A percentile compares a stretch with the other conserved stretches of the same genome.
These are phyloP conservation scores for Phytophthora uliginosa DNA, from an alignment of 352 stramenopile species.

Conservation along the genomic window DNA sequence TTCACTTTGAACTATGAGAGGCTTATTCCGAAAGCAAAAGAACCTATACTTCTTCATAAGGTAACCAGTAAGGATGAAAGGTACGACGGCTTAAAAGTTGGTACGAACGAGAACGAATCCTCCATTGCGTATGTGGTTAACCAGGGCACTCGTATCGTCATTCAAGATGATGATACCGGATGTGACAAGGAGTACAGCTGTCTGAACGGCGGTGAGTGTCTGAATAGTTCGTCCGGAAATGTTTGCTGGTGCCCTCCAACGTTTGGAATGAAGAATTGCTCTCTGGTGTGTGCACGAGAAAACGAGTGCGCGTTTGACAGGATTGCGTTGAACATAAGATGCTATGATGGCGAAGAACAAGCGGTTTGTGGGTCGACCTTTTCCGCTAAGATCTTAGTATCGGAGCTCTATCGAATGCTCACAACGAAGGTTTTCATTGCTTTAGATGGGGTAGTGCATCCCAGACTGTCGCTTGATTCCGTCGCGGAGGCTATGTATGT, in stretches of 20 bases:
- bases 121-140: slow-evolving; percentile 38
- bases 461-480: slow-evolving; percentile 43
- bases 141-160: slow-evolving; percentile 55
- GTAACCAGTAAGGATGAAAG: slow-evolving; percentile 47
- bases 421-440: slow-evolving; percentile 41
- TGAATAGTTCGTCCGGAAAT: slow-evolving; percentile 31
- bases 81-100: slow-evolving; percentile 61
- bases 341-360: slow-evolving; percentile 17
- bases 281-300: slow-evolving; percentile 43
- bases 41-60: slow-evolving; percentile 53
- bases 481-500: slow-evolving; percentile 63
- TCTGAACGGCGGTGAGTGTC: slow-evolving; percentile 53
- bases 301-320: slow-evolving; percentile 66
- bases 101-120: slow-evolving; percentile 54
- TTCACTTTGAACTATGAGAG: slow-evolving; percentile 65
- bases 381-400: slow-evolving; percentile 44
- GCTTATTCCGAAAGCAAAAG: slow-evolving; percentile 61
- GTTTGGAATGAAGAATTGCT: slow-evolving; percentile 74
- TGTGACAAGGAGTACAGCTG: slow-evolving; percentile 71
- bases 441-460: slow-evolving; percentile 47
- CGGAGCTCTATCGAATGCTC: slow-evolving; percentile 70
- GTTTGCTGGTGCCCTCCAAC: slow-evolving; percentile 56
- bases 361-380: slow-evolving; percentile 58
- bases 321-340: slow-evolving; percentile 51
- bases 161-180: slow-evolving; percentile 78